phyloP scores from a whole-genome alignment of 176 grass and related monocot genomes.

The Carex cristatella region DNA sequence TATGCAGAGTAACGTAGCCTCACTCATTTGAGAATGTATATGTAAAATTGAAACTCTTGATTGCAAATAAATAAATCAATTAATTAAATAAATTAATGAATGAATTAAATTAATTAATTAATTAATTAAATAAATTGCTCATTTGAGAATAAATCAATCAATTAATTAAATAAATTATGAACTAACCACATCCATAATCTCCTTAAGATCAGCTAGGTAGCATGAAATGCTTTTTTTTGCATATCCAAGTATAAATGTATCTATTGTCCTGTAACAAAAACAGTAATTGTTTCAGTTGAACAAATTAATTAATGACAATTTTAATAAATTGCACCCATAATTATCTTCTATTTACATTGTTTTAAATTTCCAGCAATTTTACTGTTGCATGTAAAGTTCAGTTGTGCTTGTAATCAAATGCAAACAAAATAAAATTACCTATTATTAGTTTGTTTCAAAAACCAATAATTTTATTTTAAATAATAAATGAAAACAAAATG shows the following conservation, averaged over 20 bases:
- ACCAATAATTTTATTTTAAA: background rate
- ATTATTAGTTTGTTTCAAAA: background rate
- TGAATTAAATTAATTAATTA: background rate
- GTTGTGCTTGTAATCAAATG: background rate
- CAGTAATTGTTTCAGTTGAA: background rate
- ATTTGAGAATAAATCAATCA: background rate
- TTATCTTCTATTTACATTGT: background rate
- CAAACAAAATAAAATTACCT: background rate
- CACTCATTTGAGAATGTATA: background rate
- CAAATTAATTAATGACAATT: background rate
- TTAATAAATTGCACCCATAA: background rate
- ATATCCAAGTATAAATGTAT: conserved; percentile 61
- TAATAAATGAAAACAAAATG: background rate
- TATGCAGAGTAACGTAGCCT: too few species aligned
- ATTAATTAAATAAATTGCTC: background rate
- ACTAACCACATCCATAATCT: conserved; percentile 57
- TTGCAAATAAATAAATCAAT: background rate
- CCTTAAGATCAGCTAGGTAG: conserved; percentile 47
- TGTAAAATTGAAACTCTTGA: background rate
- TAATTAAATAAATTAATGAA: background rate
- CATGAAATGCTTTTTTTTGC: conserved; percentile 59
- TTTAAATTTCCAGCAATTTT: background rate
- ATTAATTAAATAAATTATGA: background rate
- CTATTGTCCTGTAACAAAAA: conserved; percentile 47
- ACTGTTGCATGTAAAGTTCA: background rate